Percentiles rank a stretch among this genome's conserved stretches.
phyloP scores from a whole-genome alignment of 306 rosid genomes.

The Urtica urens region DNA sequence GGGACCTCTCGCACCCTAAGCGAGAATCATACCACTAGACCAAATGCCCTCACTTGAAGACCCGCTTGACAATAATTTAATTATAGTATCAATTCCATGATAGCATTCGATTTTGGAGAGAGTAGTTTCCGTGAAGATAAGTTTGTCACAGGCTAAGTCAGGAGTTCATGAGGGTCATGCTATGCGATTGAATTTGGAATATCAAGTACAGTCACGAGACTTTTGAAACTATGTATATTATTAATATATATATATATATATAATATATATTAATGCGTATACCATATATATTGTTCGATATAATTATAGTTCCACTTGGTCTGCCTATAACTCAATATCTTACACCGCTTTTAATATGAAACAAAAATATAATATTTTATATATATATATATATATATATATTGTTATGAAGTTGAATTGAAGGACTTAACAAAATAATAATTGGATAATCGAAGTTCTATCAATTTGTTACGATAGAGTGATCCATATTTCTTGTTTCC shows the following conservation, averaged over 20 bases:
- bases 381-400: too few relatives aligned
- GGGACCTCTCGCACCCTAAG: conserved; percentile 33
- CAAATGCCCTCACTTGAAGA: conserved; percentile 10
- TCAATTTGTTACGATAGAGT: too few relatives aligned
- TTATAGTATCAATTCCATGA: too few relatives aligned
- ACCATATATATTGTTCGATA: background rate
- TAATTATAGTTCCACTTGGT: background rate
- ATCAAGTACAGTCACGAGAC: background rate
- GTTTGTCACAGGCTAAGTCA: background rate
- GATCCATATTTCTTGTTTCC: too few relatives aligned
- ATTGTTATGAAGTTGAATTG: too few relatives aligned
- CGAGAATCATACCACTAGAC: conserved; percentile 33
- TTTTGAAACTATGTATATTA: background rate
- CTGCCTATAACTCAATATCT: too few relatives aligned
- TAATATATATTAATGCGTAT: background rate
- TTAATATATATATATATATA: background rate
- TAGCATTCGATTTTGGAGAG: background rate
- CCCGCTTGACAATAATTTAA: too few relatives aligned
- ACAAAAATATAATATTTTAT: too few relatives aligned
- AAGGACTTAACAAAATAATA: too few relatives aligned
- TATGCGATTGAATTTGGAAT: background rate
- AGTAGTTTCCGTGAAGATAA: background rate
- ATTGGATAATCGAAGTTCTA: too few relatives aligned
- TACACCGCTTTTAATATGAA: too few relatives aligned
- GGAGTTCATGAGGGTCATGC: background rate